Conservation (phyloP, 805 yeast species). For the Cyberlindnera petersonii region DNA sequence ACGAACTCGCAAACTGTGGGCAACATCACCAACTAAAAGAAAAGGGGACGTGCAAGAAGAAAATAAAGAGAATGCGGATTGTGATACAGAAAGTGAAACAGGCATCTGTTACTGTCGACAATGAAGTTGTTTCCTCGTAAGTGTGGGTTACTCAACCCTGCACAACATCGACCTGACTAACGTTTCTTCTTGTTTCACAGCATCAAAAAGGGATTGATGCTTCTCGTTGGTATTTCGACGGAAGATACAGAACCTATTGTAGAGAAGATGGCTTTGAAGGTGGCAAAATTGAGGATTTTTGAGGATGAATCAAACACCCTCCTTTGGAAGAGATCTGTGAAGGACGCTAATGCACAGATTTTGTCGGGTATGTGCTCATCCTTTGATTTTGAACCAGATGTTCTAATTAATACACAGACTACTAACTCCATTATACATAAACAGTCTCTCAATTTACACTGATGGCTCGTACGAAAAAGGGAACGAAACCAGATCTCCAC, state of each 20-base stretch:
- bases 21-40: too few species aligned
- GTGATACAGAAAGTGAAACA: conserved; percentile 86
- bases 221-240: conserved; percentile 79
- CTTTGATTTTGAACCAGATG: background rate
- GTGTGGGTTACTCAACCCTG: conserved; percentile 7
- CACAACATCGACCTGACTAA: background rate
- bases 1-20: too few species aligned
- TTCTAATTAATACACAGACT: background rate
- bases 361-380: conserved; percentile 45
- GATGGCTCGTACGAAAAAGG: conserved; percentile 80
- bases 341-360: conserved; percentile 63
- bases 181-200: conserved; percentile 16
- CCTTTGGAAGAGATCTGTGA: conserved; percentile 73
- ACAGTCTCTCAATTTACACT: conserved; percentile 87
- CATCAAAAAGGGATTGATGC: conserved; percentile 69
- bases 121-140: conserved; percentile 60
- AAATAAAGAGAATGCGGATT: conserved; percentile 57
- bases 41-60: too few species aligned
- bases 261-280: conserved; percentile 60
- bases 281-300: conserved; percentile 64
- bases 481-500: conserved; percentile 94
- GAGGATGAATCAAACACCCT: conserved; percentile 60
- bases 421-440: background rate
- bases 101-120: conserved; percentile 86
- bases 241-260: conserved; percentile 77